Evolutionary conservation across 2,329 filamentous ascomycete genomes (phyloP), one percentile per base, ranked within the genome.

Genomic region (Phyllosticta capitalensis): DNA sequence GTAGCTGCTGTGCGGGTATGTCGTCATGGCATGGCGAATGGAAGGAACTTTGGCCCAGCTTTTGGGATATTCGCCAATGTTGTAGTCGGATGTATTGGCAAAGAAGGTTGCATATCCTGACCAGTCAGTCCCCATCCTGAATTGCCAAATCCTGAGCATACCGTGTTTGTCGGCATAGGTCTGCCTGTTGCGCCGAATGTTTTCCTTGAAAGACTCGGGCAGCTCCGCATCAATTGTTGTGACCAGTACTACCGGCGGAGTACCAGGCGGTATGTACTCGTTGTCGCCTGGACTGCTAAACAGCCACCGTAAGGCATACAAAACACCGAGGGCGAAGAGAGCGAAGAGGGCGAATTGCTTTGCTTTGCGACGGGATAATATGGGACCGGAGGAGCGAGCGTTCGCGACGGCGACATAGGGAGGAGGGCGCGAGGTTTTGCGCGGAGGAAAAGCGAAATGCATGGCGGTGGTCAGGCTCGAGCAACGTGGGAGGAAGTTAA

Each of bases 381-480:
- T 72, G 63, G 82, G 72, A 65, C 79, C 75, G 68, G 84, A 76
- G 64, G 81, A 79, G 68, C 84, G 81, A 54, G 82, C 52, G 51
- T 59, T 59, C 45, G 57, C 52, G 20, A 53, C 57, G 10, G 57
- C 79, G 64, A 81, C 80, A 75, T 89, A 92, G 28, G 87, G 85
- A 65, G 85, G 83, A 65, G 88, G 84, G 69, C 87, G 85, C 65
- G 89, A 92, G 69, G 83, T 85, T 76, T 92, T 95, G 73, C 91
- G 87, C 68, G 90, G 84, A 59, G 91, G 91, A 67, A 95, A 86
- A 64, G 92, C 90, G 79, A 92, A 91, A 74, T 96, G 92, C 90
- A 96, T 77, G 61, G 64, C 94, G 66, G 67, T 10, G 28, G 54
- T 30, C 14, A 21, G 20, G 33, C 38, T 49, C 26, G 28, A 54